Conservation (phyloP, 768 basidiomycete species). For the Lactifluus pinguis region DNA sequence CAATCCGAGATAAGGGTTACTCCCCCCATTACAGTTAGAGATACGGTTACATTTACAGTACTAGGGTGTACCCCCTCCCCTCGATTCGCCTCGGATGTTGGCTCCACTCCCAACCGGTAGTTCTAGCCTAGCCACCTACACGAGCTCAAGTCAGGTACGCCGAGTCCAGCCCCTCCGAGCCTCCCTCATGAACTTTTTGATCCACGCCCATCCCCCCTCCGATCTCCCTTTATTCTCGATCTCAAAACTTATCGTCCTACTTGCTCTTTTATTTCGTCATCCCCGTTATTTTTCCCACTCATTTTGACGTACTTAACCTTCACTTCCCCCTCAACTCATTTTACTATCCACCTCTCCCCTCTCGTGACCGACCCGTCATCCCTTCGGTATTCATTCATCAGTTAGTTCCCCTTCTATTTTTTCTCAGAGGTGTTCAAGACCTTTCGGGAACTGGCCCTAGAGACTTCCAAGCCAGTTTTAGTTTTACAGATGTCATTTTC, state of each 20-base stretch:
- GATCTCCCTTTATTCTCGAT: slow-evolving; percentile 12
- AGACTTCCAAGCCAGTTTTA: not conserved
- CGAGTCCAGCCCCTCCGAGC: slow-evolving; percentile 10
- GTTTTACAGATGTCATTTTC: slow-evolving; percentile 5
- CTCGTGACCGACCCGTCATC: slow-evolving; percentile 2
- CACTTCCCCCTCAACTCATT: not conserved
- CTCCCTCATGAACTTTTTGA: not conserved
- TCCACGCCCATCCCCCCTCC: slow-evolving; percentile 11
- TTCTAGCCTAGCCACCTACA: slow-evolving; percentile 1
- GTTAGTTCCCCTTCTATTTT: not conserved
- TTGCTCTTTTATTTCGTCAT: slow-evolving; percentile 3
- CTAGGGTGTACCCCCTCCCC: not conserved
- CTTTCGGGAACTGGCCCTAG: not conserved
- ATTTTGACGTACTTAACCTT: slow-evolving; percentile 14
- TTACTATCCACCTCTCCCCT: not conserved
- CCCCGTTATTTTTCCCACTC: not conserved
- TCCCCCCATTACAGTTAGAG: not conserved
- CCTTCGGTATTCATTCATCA: not conserved
- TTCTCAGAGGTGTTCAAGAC: not conserved
- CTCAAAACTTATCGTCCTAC: not conserved
- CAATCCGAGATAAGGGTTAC: slow-evolving; percentile 5
- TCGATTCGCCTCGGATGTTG: not conserved
- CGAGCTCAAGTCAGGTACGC: not conserved
- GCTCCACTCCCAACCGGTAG: not conserved
- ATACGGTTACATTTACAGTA: not conserved